Base-by-base conservation (phyloP, 2,329 filamentous ascomycete genomes). In the Xylaria sp. region DNA sequence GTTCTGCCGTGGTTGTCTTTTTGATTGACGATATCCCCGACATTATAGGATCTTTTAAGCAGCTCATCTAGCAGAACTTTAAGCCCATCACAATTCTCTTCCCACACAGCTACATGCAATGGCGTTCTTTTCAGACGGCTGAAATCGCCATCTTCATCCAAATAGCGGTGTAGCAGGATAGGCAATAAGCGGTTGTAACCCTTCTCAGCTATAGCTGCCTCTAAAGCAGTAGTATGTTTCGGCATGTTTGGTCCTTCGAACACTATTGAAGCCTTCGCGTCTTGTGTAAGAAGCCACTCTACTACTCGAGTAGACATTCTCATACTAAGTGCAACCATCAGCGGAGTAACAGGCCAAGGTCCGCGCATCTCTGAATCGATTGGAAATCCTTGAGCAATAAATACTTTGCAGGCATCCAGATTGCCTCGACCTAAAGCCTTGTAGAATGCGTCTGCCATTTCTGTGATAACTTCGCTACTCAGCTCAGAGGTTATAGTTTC, bases 341-440 rank as follows among this genome's bases (percentile, higher is more conserved):
- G n/a, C 0, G 54, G 44, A 9, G 54, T 58, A 5, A 58, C 44
- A 33, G 37, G 54, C 44, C 44, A 51, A 35, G 54, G 54, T 13
- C 43, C 10, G 17, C n/a, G n/a, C 25, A 51, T 33, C 21, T 43
- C 35, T 6, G n/a, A 25, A 29, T 58, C 44, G 10, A 58, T 35
- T 27, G 54, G 46, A 0, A 21, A 44, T 9, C 46, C 46, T 43
- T 37, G 35, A 4, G 44, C 7, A 13, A 51, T 7, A 3, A 49
- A 51, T 25, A 4, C 19, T 25, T 43, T 7, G 21, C 46, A 58
- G 27, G 37, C 54, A 33, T 58, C 7, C 3, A 58, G 23, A 51
- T 58, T n/a, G 3, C 19, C 17, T 10, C 21, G 19, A 5, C 7
- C 15, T 17, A 58, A 23, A 4, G 44, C 44, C 3, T 29, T 4